Evolutionary conservation across 2,329 filamentous ascomycete species (phyloP).

Genomic region (Penicillium janthinellum): DNA sequence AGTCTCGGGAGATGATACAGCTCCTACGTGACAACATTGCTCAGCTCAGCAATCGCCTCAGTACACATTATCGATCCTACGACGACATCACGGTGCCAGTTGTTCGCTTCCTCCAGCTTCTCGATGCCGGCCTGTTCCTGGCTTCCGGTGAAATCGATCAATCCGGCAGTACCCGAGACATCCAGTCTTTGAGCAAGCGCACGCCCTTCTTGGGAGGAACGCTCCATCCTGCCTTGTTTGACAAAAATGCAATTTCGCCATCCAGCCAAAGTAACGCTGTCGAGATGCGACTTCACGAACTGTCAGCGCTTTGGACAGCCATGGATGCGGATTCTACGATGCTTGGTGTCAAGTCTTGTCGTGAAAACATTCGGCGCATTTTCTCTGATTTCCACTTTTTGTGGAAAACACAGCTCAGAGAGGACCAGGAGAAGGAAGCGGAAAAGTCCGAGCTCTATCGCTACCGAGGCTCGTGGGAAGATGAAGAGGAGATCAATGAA

Average conservation of each 20-base stretch:
- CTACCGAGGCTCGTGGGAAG: slow-evolving; percentile 75
- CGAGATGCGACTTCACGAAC: slow-evolving; percentile 41
- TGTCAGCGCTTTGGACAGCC: slow-evolving; percentile 39
- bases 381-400: slow-evolving; percentile 74
- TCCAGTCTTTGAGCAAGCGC: slow-evolving; percentile 35
- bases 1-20: slow-evolving; percentile 37
- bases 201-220: slow-evolving; percentile 45
- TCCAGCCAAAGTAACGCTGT: slow-evolving; percentile 30
- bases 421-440: slow-evolving; percentile 74
- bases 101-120: slow-evolving; percentile 74
- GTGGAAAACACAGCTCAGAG: slow-evolving; percentile 76
- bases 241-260: slow-evolving; percentile 2
- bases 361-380: slow-evolving; percentile 63
- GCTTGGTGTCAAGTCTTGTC: slow-evolving; percentile 46
- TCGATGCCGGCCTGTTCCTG: slow-evolving; percentile 74
- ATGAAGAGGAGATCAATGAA: slow-evolving; percentile 72
- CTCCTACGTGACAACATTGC: slow-evolving; percentile 60
- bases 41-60: slow-evolving; percentile 71
- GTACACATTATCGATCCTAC: slow-evolving; percentile 72
- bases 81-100: slow-evolving; percentile 81
- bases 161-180: slow-evolving; percentile 20
- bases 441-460: slow-evolving; percentile 77
- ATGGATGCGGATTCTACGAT: slow-evolving; percentile 37
- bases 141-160: slow-evolving; percentile 36
- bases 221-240: slow-evolving; percentile 24